Evolutionary conservation across 352 stramenopile species (phyloP), one percentile per base, ranked within the genome.

Genomic region (Globisporangium paroecandrum): DNA sequence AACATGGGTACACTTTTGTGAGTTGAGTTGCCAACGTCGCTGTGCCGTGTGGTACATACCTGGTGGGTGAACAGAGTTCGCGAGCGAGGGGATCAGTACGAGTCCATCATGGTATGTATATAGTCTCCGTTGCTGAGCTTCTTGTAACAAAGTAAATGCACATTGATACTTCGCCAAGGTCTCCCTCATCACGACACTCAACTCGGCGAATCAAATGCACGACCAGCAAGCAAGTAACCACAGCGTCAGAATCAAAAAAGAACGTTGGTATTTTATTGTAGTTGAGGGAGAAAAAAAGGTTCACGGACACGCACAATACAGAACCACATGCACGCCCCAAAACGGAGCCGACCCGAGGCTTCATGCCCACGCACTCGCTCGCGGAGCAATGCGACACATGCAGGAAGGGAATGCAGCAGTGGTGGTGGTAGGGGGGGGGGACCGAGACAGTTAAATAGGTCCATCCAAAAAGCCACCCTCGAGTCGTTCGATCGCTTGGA

Each of bases 401-500:
- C 27, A 32, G 18, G 13, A 51, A 51, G 18, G 5, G 6, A 20
- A 51, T 22, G 18, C 43, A 51, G 18, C 12, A 27, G 27, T 15
- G 18, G 27, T 41, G 55, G 55, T 7, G 55, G 18, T 20, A 27
- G 22, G 13, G 55, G 22, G 13, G 55, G 54, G 6, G 27, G 56
- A 24, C 56, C 56, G 56, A 62, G 56, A 62, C 56, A 62, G 56
- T 62, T 62, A 62, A 62, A 62, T 62, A 62, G 29, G 29, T 29
- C 55, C 54, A 60, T 9, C 41, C 41, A 47, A 47, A 47, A 29
- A 29, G 20, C 29, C 56, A 9, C 32, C 56, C 54, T 59, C 54
- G 27, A 55, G n/a, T 29, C 54, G n/a, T 32, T 36, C 27, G n/a
- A n/a, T 22, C 54, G 25, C 6, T n/a, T 58, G 53, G 27, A 12